Percentiles rank a stretch among this genome's conserved stretches.
phyloP scores from a whole-genome alignment of 106 monocot genomes.

The Cymbidium sinense region DNA sequence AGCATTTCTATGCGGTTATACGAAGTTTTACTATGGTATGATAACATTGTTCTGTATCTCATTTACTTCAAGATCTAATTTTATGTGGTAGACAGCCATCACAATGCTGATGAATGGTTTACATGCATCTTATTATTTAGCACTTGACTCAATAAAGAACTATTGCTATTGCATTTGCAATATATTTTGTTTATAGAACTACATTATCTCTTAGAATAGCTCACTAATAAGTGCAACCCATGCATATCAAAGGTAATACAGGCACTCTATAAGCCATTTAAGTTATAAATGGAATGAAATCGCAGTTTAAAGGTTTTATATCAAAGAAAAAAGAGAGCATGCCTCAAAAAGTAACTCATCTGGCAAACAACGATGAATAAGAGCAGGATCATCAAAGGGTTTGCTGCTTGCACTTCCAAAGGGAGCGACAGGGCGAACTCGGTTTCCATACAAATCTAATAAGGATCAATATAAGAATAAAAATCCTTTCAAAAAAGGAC shows the following conservation, averaged over 20 bases:
- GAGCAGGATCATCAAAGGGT: conserved; percentile 68
- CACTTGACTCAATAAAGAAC: too few relatives aligned
- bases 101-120: too few relatives aligned
- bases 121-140: too few relatives aligned
- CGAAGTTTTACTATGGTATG: too few relatives aligned
- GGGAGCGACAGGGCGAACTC: conserved; percentile 75
- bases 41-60: too few relatives aligned
- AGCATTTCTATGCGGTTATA: too few relatives aligned
- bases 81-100: too few relatives aligned
- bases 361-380: conserved; percentile 81
- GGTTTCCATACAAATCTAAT: conserved; percentile 80
- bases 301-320: neutral
- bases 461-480: neutral
- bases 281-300: neutral
- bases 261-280: neutral
- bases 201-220: neutral
- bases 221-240: neutral
- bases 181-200: neutral
- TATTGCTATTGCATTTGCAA: too few relatives aligned
- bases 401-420: conserved; percentile 75
- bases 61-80: too few relatives aligned
- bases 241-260: neutral
- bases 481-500: neutral
- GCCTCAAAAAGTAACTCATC: conserved; percentile 95
- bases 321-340: neutral